Base-by-base conservation (phyloP, 2,329 filamentous ascomycete species). In the Teratosphaeria nubilosa region DNA sequence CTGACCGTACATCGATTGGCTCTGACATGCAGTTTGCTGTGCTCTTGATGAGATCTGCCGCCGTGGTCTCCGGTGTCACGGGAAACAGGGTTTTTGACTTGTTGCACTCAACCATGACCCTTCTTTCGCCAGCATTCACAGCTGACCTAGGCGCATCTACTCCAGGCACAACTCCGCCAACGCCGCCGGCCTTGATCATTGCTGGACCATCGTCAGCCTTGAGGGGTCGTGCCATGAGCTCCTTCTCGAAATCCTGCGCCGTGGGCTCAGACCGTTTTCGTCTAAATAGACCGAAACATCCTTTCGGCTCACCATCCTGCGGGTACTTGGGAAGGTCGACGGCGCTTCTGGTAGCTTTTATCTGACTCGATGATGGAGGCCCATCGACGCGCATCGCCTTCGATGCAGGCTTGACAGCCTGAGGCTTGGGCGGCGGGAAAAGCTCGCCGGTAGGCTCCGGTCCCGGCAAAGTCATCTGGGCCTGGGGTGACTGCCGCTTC, bases 101-200 rank as follows among this genome's bases (percentile, higher is more conserved):
- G 63, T 83, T 81, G 74, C 84, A 95, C 62, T 86, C 82, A 41
- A 96, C 83, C 34, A 83, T 78, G 20, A 95, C 88, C 64, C 82
- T 82, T 81, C 90, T 80, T 68, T 91, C 88, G 52, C 59, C 86
- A 61, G 87, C 83, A 74, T 95, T 95, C 59, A 87, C 86, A 14
- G 89, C 89, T 56, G 90, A 91, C 10, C 86, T 78, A 1, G 91
- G 91, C 24, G 88, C 88, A 76, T 95, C 90, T 51, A 80, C 85
- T 55, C 80, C 80, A 25, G 82, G 78, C 1, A 82, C 74, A 34
- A 75, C 70, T 14, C 75, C 77, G 51, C 76, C 75, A 30, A 32
- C 51, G 5, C 76, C 77, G 20, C 75, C 75, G n/a, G 73, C 70
- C 57, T 68, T 70, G 59, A 77, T 78, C 1, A 68, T 70, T 14